Base-by-base conservation (phyloP, 2,329 filamentous ascomycete genomes). In the Cordyceps fumosorosea region DNA sequence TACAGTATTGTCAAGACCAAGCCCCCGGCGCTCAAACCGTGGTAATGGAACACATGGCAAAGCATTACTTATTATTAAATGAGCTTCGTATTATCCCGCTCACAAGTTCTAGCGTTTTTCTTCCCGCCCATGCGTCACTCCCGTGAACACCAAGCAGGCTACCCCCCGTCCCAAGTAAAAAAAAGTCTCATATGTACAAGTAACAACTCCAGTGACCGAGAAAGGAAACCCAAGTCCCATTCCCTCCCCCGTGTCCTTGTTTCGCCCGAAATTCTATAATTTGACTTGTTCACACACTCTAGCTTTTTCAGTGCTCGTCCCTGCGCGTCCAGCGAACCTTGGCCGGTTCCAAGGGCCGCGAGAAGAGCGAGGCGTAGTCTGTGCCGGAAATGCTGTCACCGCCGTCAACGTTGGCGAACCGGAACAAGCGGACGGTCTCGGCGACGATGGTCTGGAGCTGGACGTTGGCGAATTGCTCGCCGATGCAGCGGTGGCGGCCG, bases 391-490 rank as follows among this genome's bases (percentile, higher is more conserved):
- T 81, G 40, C 82, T 83, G 70, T 85, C 78, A 72, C 83, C 84
- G n/a, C 89, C 89, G 68, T 89, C 86, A 2, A 86, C 74, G 69
- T 91, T 96, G 71, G 82, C 81, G 73, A 96, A 85, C 78, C 91
- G 93, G 79, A 96, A 90, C 59, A 86, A 74, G 56, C 91, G 84
- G 47, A 96, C 89, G 66, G 93, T 78, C 63, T 86, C 87, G 56
- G 88, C 91, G 14, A 88, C 80, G 67, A 98, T 96, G 51, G 91
- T 92, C 73, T 93, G 89, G 65, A 98, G 81, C 78, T 98, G 93
- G 63, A 96, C 82, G 73, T 96, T 96, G 68, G 93, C 93, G 74
- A 97, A 98, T 71, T 96, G 91, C 81, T 98, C 93, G 67, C 93
- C 93, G 71, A 98, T 97, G 77, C 93, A 98, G 67, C 93, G 84